Conservation (phyloP, 2,329 filamentous ascomycete species). For the Fusarium floridanum region DNA sequence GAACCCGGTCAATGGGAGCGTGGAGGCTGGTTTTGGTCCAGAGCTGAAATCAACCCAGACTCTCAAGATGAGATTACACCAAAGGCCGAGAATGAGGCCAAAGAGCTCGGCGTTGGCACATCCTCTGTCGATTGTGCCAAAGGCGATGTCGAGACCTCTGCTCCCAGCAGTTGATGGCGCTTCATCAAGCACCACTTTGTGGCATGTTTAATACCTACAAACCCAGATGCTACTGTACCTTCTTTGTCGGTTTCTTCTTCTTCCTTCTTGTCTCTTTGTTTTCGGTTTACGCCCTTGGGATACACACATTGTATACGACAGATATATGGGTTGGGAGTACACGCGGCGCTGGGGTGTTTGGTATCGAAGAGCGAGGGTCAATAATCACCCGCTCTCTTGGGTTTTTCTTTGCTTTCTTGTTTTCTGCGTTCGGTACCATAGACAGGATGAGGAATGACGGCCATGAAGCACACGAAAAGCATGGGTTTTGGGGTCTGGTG, state of each 20-base stretch:
- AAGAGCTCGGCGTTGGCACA: slow-evolving; percentile 31
- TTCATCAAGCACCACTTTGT: background rate
- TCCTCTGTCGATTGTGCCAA: background rate
- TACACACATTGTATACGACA: slow-evolving; percentile 36
- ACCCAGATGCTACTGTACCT: background rate
- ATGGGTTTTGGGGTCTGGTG: slow-evolving; percentile 34
- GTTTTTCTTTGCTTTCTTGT: background rate
- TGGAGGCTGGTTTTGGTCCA: slow-evolving; percentile 81
- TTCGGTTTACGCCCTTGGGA: slow-evolving; percentile 10
- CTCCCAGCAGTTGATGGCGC: background rate
- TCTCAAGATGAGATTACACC: slow-evolving; percentile 46
- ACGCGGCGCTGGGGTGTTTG: slow-evolving; percentile 35
- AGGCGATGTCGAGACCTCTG: background rate
- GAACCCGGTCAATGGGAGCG: slow-evolving; percentile 80
- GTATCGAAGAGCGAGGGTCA: slow-evolving; percentile 9
- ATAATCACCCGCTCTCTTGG: background rate
- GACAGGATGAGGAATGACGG: slow-evolving; percentile 20
- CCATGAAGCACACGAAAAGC: slow-evolving; percentile 41
- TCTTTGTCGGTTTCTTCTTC: background rate
- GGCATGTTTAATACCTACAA: background rate
- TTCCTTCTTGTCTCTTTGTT: slow-evolving; percentile 1
- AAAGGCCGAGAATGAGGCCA: slow-evolving; percentile 39
- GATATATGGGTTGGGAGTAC: slow-evolving; percentile 25
- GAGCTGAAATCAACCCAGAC: slow-evolving; percentile 18
- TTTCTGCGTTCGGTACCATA: slow-evolving; percentile 14